Conservation (phyloP, 495 filamentous ascomycete species). For the Thozetella sp. region DNA sequence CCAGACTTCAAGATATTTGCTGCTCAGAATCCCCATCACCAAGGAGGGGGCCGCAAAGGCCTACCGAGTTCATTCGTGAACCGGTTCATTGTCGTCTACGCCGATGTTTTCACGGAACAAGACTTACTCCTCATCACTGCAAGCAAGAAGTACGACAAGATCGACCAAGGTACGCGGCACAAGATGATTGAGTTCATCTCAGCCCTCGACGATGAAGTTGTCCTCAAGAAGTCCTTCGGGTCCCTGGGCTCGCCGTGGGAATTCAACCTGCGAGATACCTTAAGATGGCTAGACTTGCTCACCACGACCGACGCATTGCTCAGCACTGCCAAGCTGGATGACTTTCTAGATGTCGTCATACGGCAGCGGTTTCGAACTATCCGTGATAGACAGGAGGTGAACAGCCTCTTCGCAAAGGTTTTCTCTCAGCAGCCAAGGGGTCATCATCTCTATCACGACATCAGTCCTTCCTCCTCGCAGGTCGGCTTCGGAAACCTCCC, state of each 20-base stretch:
- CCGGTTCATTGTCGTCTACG: conserved; percentile 96
- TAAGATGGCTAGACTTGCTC: conserved; percentile 83
- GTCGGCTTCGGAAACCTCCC: conserved; percentile 75
- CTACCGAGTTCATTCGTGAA: conserved; percentile 96
- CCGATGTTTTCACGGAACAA: conserved; percentile 78
- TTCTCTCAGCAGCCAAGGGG: conserved; percentile 36
- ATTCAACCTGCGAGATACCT: conserved; percentile 91
- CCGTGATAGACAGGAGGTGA: conserved; percentile 64
- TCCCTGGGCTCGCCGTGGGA: conserved; percentile 92
- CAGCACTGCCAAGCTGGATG: conserved; percentile 49
- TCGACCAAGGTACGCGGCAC: conserved; percentile 54
- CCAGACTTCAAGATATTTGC: conserved; percentile 91
- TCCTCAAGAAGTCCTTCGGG: conserved; percentile 66
- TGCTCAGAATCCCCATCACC: conserved; percentile 96
- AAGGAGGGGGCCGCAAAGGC: conserved; percentile 94
- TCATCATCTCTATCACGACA: conserved; percentile 67
- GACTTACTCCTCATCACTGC: conserved; percentile 83
- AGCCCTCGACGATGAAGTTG: conserved; percentile 69
- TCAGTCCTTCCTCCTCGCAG: conserved; percentile 56
- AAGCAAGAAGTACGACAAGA: conserved; percentile 65
- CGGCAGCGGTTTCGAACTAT: conserved; percentile 81
- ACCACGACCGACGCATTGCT: conserved; percentile 57
- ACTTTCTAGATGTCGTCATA: conserved; percentile 83
- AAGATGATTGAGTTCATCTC: conserved; percentile 82
- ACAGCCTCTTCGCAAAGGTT: conserved; percentile 57